These are phyloP conservation scores for Spathaspora arborariae DNA, from an alignment of 805 yeast genomes.

Conservation along the genomic window DNA sequence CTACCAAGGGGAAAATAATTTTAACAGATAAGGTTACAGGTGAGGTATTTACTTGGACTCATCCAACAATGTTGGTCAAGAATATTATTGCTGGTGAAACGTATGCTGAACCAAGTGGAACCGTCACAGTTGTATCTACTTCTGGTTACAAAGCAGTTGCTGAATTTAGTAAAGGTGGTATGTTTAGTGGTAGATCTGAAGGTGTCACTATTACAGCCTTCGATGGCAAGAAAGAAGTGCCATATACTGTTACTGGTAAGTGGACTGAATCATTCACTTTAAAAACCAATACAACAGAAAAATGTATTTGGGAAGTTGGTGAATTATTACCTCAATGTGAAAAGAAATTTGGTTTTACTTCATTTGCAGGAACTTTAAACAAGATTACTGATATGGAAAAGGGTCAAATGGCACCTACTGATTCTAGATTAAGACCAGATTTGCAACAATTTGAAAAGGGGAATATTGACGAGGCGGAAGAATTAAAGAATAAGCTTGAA, in stretches of 20 bases:
- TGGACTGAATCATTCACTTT: conserved; percentile 75
- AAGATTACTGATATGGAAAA: conserved; percentile 71
- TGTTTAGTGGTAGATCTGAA: conserved; percentile 83
- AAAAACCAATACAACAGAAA: conserved; percentile 36
- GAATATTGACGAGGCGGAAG: conserved; percentile 67
- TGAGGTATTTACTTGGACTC: conserved; percentile 75
- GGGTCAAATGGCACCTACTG: conserved; percentile 71
- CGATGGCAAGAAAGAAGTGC: conserved; percentile 30
- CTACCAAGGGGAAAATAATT: conserved; percentile 65
- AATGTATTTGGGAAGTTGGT: conserved; percentile 68
- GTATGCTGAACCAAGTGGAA: conserved; percentile 80
- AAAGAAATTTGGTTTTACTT: conserved; percentile 80
- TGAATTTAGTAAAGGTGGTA: conserved; percentile 75
- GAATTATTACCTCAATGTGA: conserved; percentile 53
- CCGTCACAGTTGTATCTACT: conserved; percentile 62
- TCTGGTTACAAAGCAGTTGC: conserved; percentile 67
- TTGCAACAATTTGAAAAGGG: conserved; percentile 69
- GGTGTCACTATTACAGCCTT: conserved; percentile 46
- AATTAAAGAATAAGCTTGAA: conserved; percentile 63
- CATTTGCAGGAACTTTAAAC: conserved; percentile 76
- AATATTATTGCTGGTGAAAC: conserved; percentile 94
- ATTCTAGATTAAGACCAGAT: conserved; percentile 89
- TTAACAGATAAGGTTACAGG: conserved; percentile 57
- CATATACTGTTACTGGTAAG: conserved; percentile 58
- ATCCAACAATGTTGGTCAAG: conserved; percentile 78